Conservation (phyloP, 495 filamentous ascomycete species). For the Aspergillus incahuasiensis region DNA sequence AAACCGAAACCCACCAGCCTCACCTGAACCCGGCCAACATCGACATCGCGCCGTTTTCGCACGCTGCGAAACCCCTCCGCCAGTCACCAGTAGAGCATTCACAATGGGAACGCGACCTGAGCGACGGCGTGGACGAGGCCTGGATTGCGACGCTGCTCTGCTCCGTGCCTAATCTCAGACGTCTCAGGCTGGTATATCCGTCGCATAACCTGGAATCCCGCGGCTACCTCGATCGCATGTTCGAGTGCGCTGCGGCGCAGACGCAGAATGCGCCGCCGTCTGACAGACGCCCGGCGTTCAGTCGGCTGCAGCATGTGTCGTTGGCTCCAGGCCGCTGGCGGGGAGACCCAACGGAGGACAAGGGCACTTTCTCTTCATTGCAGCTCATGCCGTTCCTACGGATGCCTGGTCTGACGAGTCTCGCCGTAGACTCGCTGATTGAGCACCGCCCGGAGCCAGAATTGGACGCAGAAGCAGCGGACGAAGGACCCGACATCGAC, state of each 20-base stretch:
- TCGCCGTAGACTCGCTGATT: conserved; percentile 27
- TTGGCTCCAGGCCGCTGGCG: conserved; percentile 17
- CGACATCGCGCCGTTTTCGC: conserved; percentile 12
- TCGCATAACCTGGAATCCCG: conserved; percentile 4
- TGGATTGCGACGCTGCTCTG: conserved; percentile 31
- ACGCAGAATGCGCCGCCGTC: conserved; percentile 25
- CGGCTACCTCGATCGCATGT: conserved; percentile 18
- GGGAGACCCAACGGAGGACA: conserved; percentile 13
- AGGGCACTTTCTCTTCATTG: conserved; percentile 13
- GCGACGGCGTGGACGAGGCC: conserved; percentile 21
- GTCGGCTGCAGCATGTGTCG: conserved; percentile 19
- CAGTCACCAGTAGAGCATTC: conserved; percentile 20
- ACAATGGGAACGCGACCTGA: conserved; percentile 25
- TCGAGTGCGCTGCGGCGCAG: conserved; percentile 20
- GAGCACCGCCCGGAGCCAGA: conserved; percentile 15
- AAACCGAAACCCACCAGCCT: neutral
- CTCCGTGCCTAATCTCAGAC: conserved; percentile 23
- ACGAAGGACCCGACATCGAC: too few relatives aligned
- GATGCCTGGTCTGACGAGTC: conserved; percentile 25
- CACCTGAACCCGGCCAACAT: too few relatives aligned
- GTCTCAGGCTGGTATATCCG: conserved; percentile 23
- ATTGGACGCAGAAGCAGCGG: too few relatives aligned
- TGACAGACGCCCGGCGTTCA: conserved; percentile 15
- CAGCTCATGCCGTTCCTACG: conserved; percentile 29
- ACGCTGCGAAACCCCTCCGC: conserved; percentile 13